A percentile compares a stretch with the other conserved stretches of the same genome.
Conservation (phyloP, 2,329 filamentous ascomycete species). For the Epichloe coenophiala region DNA sequence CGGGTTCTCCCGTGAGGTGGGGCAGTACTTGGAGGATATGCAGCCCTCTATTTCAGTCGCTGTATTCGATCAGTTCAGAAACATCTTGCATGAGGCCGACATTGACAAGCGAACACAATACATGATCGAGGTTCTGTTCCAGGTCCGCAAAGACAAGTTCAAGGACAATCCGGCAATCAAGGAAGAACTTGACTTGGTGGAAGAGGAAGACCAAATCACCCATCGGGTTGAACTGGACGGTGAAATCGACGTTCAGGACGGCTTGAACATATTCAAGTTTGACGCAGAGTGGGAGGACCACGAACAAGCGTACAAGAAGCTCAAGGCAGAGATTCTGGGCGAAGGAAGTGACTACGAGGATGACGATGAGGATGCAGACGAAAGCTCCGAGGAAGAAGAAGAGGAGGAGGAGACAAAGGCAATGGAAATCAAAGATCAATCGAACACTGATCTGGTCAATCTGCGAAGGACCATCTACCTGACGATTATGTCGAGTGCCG, state of each 20-base stretch:
- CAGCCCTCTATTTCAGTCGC: conserved; percentile 73
- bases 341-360: conserved; percentile 80
- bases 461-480: conserved; percentile 89
- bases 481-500: conserved; percentile 92
- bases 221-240: conserved; percentile 75
- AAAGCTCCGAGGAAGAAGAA: conserved; percentile 60
- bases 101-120: conserved; percentile 99
- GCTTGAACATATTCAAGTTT: conserved; percentile 89
- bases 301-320: conserved; percentile 75
- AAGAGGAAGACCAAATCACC: conserved; percentile 97
- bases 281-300: conserved; percentile 83
- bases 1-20: conserved; percentile 81
- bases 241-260: conserved; percentile 72
- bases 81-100: conserved; percentile 88
- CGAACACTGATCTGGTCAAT: conserved; percentile 89
- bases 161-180: conserved; percentile 85
- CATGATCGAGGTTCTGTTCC: conserved; percentile 96
- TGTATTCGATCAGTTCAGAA: conserved; percentile 92
- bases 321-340: conserved; percentile 88
- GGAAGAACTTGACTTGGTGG: conserved; percentile 87
- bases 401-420: conserved; percentile 71
- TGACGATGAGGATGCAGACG: conserved; percentile 44
- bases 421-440: conserved; percentile 95
- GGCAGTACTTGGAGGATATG: conserved; percentile 92
- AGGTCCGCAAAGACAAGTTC: conserved; percentile 91